Base-by-base conservation (phyloP, 805 yeast genomes). In the Cephaloascus albidus region DNA sequence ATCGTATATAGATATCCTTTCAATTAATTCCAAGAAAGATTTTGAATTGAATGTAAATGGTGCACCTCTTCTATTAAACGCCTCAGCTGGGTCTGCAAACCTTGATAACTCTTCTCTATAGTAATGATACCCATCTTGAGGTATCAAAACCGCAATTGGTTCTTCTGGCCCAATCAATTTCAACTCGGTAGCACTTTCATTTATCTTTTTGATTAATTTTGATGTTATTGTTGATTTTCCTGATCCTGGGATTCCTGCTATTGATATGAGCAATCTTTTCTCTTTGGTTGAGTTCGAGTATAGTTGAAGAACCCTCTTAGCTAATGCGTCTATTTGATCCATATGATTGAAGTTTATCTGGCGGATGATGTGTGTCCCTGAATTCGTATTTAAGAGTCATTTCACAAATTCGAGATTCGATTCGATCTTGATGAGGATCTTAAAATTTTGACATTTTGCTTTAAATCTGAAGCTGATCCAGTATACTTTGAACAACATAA, bases 241-340 rank as follows among this genome's bases (percentile, higher is more conserved):
- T 1, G 89, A 76, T 4, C 96, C 96, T 2, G 96, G 95, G 1
- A 78, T 69, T 1, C 95, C 96, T 2, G 80, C 78, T 10, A 87
- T 50, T 0, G 82, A 61, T 8, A 87, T 63, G 15, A 81, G 43
- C 2, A 77, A 54, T 45, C 89, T 60, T 12, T 6, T 12, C 6
- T 23, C 28, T 23, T 6, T 23, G 12, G 28, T 8, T 23, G 6
- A 8, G 28, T 6, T 8, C 10, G 6, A 8, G 12, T 23, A 23
- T 12, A 23, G 12, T 6, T 23, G 10, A 23, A 23, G 6, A 23
- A 23, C 28, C 12, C 28, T 23, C 6, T 23, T 12, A 12, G 10
- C 12, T 12, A 23, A 23, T 23, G 6, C 12, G 28, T 12, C 12
- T 6, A 23, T 23, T 23, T 23, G 28, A 23, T 23, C 28, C 28